A percentile compares a stretch with the other conserved stretches of the same genome.
phyloP scores from a whole-genome alignment of 768 basidiomycete species.

The Lactifluus pinguis region DNA sequence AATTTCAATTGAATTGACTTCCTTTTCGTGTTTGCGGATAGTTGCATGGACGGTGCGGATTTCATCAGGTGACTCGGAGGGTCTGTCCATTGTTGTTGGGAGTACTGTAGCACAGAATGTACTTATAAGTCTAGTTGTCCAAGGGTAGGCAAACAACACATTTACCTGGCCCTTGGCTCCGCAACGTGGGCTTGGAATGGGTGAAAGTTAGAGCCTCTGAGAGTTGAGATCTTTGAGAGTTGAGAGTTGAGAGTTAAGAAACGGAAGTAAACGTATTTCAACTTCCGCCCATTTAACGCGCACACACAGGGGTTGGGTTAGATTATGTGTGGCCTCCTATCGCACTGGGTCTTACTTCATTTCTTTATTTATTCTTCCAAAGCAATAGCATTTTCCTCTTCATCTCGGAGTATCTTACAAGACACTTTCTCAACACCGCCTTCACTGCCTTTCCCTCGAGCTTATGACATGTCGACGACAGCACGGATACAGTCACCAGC shows the following conservation, averaged over 20 bases:
- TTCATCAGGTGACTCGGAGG: constrained; percentile 19
- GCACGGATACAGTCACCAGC: constrained; percentile 88
- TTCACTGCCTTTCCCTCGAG: neutral
- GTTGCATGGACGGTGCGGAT: constrained; percentile 17
- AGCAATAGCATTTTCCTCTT: neutral
- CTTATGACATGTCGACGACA: constrained; percentile 72
- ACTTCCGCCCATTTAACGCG: too few species aligned
- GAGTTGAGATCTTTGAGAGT: too few species aligned
- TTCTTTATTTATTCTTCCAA: too few species aligned
- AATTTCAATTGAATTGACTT: constrained; percentile 23
- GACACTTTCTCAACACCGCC: neutral
- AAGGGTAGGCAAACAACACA: neutral
- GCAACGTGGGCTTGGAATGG: neutral
- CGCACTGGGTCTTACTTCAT: neutral
- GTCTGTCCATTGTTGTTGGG: neutral
- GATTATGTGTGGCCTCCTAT: too few species aligned
- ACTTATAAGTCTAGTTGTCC: neutral
- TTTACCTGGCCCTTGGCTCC: neutral
- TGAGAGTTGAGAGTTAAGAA: too few species aligned
- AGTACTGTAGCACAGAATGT: neutral
- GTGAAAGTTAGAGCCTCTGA: too few species aligned
- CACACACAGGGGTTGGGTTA: too few species aligned
- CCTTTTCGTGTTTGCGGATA: constrained; percentile 31
- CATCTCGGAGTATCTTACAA: neutral
- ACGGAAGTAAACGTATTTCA: too few species aligned